Conservation (phyloP, 805 yeast genomes). For the Candida ortonii region DNA sequence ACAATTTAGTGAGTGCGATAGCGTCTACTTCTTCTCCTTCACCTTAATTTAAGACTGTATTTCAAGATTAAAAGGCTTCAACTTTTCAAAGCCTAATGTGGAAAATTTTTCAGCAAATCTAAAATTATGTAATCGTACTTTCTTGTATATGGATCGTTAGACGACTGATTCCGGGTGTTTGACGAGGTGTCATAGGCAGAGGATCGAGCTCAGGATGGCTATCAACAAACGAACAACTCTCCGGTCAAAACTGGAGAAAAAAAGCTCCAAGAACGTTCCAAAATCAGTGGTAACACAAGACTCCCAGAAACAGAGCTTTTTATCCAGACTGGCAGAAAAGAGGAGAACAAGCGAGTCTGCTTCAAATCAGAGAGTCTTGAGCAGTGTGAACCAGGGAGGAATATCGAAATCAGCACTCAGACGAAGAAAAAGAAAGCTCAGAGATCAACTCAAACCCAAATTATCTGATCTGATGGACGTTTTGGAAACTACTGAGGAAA, state of each 20-base stretch:
- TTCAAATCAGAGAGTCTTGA: neutral
- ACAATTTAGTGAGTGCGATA: no score
- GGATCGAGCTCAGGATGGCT: no score
- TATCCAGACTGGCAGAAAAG: constrained; percentile 21
- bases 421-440: constrained; percentile 59
- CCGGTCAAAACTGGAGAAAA: constrained; percentile 40
- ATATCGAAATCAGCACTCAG: constrained; percentile 66
- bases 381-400: constrained; percentile 35
- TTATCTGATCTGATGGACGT: constrained; percentile 60
- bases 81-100: no score
- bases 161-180: neutral
- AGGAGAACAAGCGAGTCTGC: constrained; percentile 1
- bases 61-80: no score
- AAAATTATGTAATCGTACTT: constrained; percentile 6
- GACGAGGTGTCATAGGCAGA: constrained; percentile 1
- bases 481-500: constrained; percentile 28
- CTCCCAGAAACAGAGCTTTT: constrained; percentile 14
- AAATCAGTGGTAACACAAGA: constrained; percentile 2
- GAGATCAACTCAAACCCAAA: constrained; percentile 64
- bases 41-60: no score
- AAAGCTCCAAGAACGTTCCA: constrained; percentile 18
- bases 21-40: no score
- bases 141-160: no score
- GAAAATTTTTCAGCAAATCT: constrained; percentile 2
- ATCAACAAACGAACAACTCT: constrained; percentile 46